Percentiles rank a stretch among this genome's conserved stretches.
phyloP scores from a whole-genome alignment of 345 rosid genomes.

The Salix udensis region DNA sequence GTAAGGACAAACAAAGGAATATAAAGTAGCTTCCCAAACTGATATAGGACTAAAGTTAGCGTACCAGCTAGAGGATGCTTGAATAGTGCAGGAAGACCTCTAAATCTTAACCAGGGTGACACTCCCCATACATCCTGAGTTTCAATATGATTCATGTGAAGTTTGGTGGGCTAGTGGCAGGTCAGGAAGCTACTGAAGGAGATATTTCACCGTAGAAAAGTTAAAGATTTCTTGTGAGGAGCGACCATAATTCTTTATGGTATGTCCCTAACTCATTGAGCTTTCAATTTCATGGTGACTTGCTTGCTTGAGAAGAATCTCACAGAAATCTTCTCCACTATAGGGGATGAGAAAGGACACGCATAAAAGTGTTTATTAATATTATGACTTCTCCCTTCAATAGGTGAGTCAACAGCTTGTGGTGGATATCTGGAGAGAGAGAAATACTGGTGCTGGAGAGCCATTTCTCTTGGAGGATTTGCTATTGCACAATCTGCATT shows the following conservation, averaged over 20 bases:
- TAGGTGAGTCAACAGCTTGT: slow-evolving; percentile 52
- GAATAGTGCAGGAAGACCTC: slow-evolving; percentile 4
- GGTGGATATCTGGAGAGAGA: slow-evolving; percentile 41
- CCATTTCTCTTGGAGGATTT: slow-evolving; percentile 31
- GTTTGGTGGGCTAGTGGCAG: slow-evolving; percentile 73
- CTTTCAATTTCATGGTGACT: slow-evolving; percentile 19
- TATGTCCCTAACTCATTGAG: slow-evolving; percentile 46
- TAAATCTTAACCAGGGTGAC: slow-evolving; percentile 17
- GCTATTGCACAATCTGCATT: slow-evolving; percentile 24
- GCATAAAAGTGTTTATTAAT: slow-evolving; percentile 29
- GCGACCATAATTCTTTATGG: slow-evolving; percentile 49
- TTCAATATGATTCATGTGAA: slow-evolving; percentile 36
- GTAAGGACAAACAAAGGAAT: background rate
- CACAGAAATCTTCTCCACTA: slow-evolving; percentile 2
- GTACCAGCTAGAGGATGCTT: background rate
- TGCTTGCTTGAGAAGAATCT: slow-evolving; percentile 19
- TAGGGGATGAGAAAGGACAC: slow-evolving; percentile 21
- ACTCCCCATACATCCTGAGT: slow-evolving; percentile 11
- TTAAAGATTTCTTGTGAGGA: slow-evolving; percentile 39
- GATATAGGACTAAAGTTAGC: background rate
- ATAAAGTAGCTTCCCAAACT: background rate
- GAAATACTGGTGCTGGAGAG: slow-evolving; percentile 28
- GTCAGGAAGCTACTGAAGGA: slow-evolving; percentile 73
- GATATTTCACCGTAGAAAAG: slow-evolving; percentile 51
- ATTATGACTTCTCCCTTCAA: slow-evolving; percentile 42